Percentiles rank a stretch among this genome's conserved stretches.
Conservation (phyloP, 345 rosid species). For the Linum trigynum region DNA sequence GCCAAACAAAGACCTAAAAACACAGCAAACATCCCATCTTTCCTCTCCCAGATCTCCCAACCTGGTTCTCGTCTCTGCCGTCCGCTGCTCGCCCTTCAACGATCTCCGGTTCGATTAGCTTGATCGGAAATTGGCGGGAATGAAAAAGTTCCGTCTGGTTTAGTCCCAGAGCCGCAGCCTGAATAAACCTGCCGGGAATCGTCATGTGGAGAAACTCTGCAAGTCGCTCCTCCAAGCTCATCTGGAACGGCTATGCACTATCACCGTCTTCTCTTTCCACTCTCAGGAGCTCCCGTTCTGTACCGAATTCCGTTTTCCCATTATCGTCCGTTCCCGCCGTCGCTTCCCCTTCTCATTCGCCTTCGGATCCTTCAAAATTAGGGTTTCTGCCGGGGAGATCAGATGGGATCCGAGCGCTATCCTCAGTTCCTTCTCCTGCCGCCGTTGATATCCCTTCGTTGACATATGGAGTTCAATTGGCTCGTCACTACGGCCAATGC, state of each 20-base stretch:
- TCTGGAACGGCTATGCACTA: background rate
- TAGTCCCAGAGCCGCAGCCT: too few species aligned
- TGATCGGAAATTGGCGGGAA: too few species aligned
- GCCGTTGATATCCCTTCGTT: conserved; percentile 21
- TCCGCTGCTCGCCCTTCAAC: too few species aligned
- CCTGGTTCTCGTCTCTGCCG: too few species aligned
- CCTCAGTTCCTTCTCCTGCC: conserved; percentile 18
- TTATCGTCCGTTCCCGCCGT: conserved; percentile 14
- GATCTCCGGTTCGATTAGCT: too few species aligned
- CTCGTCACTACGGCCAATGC: conserved; percentile 57
- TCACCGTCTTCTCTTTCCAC: background rate
- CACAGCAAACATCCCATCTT: too few species aligned
- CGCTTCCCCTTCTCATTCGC: conserved; percentile 16
- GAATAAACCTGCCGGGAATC: background rate
- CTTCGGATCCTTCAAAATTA: conserved; percentile 19
- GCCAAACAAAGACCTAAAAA: too few species aligned
- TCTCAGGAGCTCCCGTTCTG: background rate
- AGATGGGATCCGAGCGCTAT: conserved; percentile 30
- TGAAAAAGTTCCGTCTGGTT: too few species aligned
- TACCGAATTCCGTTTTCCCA: background rate
- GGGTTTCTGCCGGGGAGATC: conserved; percentile 24
- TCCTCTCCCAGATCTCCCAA: too few species aligned
- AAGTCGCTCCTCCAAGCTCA: background rate
- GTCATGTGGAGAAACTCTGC: background rate
- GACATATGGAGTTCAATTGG: conserved; percentile 26